Percentiles rank a stretch among this genome's conserved stretches.
phyloP scores from a whole-genome alignment of 495 filamentous ascomycete genomes.

The Neurospora sp. region DNA sequence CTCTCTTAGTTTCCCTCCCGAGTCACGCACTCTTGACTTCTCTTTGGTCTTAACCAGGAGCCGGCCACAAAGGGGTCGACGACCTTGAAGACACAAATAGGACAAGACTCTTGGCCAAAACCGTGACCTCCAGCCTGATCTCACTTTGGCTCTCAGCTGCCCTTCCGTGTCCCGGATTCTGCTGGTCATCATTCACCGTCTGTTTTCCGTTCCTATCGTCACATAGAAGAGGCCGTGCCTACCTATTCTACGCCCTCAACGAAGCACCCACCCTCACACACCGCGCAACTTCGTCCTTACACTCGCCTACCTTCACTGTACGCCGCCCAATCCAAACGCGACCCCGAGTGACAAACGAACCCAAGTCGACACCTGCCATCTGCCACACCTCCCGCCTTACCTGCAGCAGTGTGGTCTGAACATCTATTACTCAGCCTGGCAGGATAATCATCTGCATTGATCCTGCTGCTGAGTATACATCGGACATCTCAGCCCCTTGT shows the following conservation, averaged over 20 bases:
- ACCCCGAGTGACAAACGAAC: neutral
- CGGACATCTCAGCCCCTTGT: neutral
- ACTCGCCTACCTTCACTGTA: neutral
- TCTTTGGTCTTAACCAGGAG: neutral
- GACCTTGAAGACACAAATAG: neutral
- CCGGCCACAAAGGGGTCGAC: neutral
- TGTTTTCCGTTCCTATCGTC: neutral
- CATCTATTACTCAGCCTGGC: neutral
- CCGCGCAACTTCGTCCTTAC: neutral
- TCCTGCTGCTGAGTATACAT: neutral
- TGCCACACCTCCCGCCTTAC: neutral
- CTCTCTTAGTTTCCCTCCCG: neutral
- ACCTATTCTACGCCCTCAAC: neutral
- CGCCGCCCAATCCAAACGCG: neutral
- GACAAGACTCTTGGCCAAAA: neutral
- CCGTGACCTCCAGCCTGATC: neutral
- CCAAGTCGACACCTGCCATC: neutral
- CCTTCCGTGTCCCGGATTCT: neutral
- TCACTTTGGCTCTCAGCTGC: neutral
- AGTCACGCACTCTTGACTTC: neutral
- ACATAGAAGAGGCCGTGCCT: neutral
- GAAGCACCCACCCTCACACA: neutral
- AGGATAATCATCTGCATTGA: neutral
- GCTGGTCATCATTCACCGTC: neutral
- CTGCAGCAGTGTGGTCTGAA: neutral